Conservation (phyloP, 768 basidiomycete species). For the Suillus subalutaceus region DNA sequence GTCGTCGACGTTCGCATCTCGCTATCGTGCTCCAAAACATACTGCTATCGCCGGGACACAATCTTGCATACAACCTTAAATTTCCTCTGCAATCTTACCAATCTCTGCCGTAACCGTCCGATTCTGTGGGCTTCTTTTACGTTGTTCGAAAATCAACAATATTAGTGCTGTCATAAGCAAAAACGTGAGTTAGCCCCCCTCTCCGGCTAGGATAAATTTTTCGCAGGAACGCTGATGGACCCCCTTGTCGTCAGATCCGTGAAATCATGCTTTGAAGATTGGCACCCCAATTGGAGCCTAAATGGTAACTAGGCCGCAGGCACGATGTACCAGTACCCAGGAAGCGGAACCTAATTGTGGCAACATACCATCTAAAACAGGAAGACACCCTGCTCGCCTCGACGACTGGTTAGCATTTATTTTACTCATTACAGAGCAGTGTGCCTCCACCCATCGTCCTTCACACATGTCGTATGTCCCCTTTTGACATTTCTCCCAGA, state of each 20-base stretch:
- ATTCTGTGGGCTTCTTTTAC: constrained; percentile 10
- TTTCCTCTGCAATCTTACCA: constrained; percentile 7
- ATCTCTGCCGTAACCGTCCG: constrained; percentile 23
- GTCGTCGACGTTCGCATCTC: constrained; percentile 14
- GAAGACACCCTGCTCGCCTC: background rate
- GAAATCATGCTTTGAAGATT: constrained; percentile 49
- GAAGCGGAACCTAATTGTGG: background rate
- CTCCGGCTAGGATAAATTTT: constrained; percentile 6
- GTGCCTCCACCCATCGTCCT: background rate
- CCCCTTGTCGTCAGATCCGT: constrained; percentile 44
- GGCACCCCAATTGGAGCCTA: background rate
- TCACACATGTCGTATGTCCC: background rate
- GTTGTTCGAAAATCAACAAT: constrained; percentile 6
- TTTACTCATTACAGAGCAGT: background rate
- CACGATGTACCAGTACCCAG: background rate
- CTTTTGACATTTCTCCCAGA: background rate
- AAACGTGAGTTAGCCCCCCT: constrained; percentile 54
- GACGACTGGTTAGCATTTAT: background rate
- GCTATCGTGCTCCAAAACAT: constrained; percentile 13
- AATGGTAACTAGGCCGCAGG: background rate
- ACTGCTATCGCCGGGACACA: constrained; percentile 12
- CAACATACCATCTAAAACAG: background rate
- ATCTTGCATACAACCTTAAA: constrained; percentile 4
- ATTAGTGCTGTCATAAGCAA: constrained; percentile 67
- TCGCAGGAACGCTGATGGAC: constrained; percentile 11